These are phyloP conservation scores for Hemisphaericaspora xylofermentans DNA, from an alignment of 1,139 yeast species.

Conservation along the genomic window DNA sequence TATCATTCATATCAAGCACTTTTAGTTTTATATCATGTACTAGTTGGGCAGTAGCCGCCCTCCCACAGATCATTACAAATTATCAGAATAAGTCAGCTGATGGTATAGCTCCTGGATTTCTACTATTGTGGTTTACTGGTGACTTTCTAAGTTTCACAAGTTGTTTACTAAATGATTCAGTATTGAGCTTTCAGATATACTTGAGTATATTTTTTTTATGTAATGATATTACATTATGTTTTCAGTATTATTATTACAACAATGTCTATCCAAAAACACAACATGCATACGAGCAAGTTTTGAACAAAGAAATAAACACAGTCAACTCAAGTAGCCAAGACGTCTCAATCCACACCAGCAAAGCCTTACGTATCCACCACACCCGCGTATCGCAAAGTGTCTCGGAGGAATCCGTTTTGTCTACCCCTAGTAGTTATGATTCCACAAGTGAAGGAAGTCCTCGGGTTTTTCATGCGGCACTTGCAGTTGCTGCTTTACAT, in stretches of 20 bases:
- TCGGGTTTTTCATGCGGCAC: constrained; percentile 13
- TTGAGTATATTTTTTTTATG: constrained; percentile 72
- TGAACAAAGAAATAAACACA: background rate
- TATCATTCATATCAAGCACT: constrained; percentile 24
- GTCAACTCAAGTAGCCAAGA: constrained; percentile 3
- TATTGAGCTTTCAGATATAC: constrained; percentile 69
- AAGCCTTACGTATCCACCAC: constrained; percentile 17
- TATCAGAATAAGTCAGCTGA: constrained; percentile 77
- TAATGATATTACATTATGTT: constrained; percentile 69
- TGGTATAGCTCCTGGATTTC: constrained; percentile 78
- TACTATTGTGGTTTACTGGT: constrained; percentile 79
- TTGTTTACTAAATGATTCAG: constrained; percentile 72
- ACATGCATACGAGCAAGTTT: background rate
- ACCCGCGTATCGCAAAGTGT: constrained; percentile 5
- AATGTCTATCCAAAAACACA: constrained; percentile 31
- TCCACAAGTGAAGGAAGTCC: constrained; percentile 20
- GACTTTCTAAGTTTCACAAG: constrained; percentile 81
- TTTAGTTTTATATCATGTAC: constrained; percentile 36
- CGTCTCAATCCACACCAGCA: constrained; percentile 11
- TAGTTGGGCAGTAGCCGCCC: constrained; percentile 82
- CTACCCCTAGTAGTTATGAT: constrained; percentile 26
- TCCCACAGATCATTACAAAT: constrained; percentile 82
- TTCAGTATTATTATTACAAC: constrained; percentile 75
- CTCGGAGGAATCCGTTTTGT: constrained; percentile 13
- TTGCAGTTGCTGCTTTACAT: constrained; percentile 24